These are phyloP conservation scores for Bjerkandera adusta DNA, from an alignment of 1,284 basidiomycete genomes.

Conservation along the genomic window DNA sequence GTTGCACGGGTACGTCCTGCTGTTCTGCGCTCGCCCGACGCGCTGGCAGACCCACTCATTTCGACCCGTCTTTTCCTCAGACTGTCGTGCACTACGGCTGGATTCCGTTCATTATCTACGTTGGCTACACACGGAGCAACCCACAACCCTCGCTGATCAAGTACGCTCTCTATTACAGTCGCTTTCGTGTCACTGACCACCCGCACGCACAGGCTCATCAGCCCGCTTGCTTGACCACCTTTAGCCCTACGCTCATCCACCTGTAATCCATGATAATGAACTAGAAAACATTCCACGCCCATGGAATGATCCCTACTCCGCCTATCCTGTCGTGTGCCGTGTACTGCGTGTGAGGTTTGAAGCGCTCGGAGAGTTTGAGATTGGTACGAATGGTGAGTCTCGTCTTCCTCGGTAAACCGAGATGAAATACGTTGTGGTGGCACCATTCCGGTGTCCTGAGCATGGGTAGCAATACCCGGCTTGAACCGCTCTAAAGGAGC, in stretches of 20 bases:
- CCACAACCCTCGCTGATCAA: conserved; percentile 94
- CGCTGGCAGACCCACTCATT: conserved; percentile 5
- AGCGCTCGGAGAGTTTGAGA: too few relatives aligned
- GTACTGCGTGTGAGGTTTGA: neutral
- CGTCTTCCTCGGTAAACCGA: conserved; percentile 26
- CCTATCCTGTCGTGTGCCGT: conserved; percentile 1
- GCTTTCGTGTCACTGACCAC: conserved; percentile 9
- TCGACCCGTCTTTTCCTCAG: conserved; percentile 40
- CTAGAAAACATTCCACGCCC: conserved; percentile 17
- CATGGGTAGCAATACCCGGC: conserved; percentile 13
- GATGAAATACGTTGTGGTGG: conserved; percentile 77
- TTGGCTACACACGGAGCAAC: conserved; percentile 86
- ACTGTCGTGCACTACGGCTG: conserved; percentile 88
- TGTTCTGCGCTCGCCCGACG: conserved; percentile 8
- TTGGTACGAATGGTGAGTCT: conserved; percentile 27
- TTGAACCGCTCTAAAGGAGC: conserved; percentile 42
- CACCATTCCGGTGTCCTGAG: conserved; percentile 28
- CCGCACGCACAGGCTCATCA: conserved; percentile 66
- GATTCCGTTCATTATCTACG: conserved; percentile 93
- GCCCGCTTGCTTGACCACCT: conserved; percentile 72
- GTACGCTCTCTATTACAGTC: conserved; percentile 44
- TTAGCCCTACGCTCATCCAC: conserved; percentile 10
- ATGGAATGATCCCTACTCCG: conserved; percentile 9
- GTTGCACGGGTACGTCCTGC: conserved; percentile 65
- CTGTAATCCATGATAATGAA: conserved; percentile 20